These are phyloP conservation scores for Tolypocladium inflatum DNA, from an alignment of 2,329 filamentous ascomycete species.

Conservation along the genomic window DNA sequence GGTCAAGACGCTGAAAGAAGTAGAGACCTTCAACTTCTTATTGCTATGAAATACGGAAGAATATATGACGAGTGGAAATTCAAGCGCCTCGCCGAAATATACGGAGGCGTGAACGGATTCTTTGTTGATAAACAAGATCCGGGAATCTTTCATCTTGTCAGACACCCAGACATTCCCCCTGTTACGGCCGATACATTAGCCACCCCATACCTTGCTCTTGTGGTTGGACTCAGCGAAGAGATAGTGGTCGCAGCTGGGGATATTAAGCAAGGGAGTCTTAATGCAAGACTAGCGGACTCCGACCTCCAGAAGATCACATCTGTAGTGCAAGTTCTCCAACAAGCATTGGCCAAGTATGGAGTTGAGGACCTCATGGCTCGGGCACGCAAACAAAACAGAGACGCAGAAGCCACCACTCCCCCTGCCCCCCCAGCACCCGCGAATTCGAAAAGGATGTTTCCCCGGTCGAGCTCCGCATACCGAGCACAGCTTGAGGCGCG, in stretches of 20 bases:
- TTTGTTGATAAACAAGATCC: background rate
- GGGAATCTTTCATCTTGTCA: background rate
- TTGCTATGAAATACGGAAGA: background rate
- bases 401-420: no score
- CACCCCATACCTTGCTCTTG: background rate
- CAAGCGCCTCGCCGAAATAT: background rate
- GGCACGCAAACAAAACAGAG: no score
- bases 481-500: background rate
- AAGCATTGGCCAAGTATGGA: background rate
- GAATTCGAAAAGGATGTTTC: background rate
- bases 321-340: background rate
- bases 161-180: background rate
- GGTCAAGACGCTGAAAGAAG: background rate
- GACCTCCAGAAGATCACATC: no score
- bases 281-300: no score
- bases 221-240: background rate
- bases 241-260: background rate
- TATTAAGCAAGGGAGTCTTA: background rate
- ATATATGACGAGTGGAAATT: background rate
- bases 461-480: background rate
- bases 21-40: background rate
- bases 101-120: no score
- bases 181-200: background rate
- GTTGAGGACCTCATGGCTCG: background rate
- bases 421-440: background rate